Evolutionary conservation across 1,284 basidiomycete genomes (phyloP).

Genomic region (Ceratobasidium sp.): DNA sequence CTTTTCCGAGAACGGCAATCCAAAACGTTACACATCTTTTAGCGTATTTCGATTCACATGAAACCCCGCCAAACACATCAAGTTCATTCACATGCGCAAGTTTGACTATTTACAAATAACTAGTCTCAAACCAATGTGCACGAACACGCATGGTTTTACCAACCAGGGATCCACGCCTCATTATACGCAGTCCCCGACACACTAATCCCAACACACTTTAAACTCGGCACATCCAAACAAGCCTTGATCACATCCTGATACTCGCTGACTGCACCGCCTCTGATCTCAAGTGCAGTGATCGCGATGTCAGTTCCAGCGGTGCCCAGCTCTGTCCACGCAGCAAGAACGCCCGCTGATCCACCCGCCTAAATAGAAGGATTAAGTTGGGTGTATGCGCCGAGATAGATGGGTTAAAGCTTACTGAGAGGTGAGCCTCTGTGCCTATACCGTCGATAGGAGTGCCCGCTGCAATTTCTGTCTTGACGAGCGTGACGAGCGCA

Average conservation of each 20-base stretch:
- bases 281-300: conserved; percentile 72
- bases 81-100: too few species aligned
- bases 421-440: conserved; percentile 58
- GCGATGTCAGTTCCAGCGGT: conserved; percentile 67
- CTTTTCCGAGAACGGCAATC: too few species aligned
- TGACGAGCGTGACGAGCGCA: conserved; percentile 66
- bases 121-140: too few species aligned
- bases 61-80: too few species aligned
- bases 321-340: conserved; percentile 56
- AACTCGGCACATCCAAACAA: conserved; percentile 12
- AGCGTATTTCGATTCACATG: too few species aligned
- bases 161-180: conserved; percentile 12
- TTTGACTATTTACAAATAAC: too few species aligned
- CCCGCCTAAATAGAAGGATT: conserved; percentile 65
- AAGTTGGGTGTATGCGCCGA: conserved; percentile 56
- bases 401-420: not conserved
- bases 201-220: conserved; percentile 38
- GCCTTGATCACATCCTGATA: conserved; percentile 13
- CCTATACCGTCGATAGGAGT: conserved; percentile 73
- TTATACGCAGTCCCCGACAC: conserved; percentile 27
- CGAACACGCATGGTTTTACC: too few species aligned
- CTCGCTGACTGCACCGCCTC: conserved; percentile 50
- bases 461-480: conserved; percentile 61
- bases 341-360: conserved; percentile 56
- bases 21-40: too few species aligned